These are phyloP conservation scores for Phanerochaete sordida DNA, from an alignment of 768 basidiomycete genomes.

Conservation along the genomic window DNA sequence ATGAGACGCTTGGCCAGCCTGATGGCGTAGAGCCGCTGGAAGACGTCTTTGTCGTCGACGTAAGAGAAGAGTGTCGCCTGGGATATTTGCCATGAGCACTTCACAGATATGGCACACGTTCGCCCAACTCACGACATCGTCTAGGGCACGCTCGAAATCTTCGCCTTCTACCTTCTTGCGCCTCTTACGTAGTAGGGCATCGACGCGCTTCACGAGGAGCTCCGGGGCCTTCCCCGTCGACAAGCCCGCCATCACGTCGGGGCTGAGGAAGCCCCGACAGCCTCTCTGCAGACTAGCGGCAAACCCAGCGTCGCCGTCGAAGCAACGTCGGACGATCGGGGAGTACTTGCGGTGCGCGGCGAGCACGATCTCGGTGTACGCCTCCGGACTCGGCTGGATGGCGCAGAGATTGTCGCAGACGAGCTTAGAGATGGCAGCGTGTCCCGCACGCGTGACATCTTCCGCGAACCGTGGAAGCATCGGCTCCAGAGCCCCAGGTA, in stretches of 20 bases:
- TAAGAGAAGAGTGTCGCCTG: conserved; percentile 99
- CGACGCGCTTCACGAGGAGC: conserved; percentile 89
- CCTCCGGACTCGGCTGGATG: conserved; percentile 81
- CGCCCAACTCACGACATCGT: conserved; percentile 69
- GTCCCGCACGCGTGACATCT: conserved; percentile 89
- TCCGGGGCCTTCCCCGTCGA: conserved; percentile 87
- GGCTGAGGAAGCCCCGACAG: conserved; percentile 92
- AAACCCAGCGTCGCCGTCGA: conserved; percentile 91
- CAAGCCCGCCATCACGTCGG: conserved; percentile 84
- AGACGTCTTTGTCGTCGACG: conserved; percentile 98
- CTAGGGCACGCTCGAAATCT: conserved; percentile 84
- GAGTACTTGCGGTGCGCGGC: conserved; percentile 91
- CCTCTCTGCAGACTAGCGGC: conserved; percentile 93
- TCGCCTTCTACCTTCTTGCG: conserved; percentile 94
- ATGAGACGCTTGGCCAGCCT: conserved; percentile 93
- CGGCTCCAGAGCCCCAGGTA: conserved; percentile 87
- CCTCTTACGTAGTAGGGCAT: conserved; percentile 85
- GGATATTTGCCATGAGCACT: neutral
- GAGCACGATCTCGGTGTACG: conserved; percentile 89
- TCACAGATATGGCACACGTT: too few relatives aligned
- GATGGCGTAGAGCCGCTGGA: conserved; percentile 96
- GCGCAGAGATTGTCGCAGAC: conserved; percentile 49
- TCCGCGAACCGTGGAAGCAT: conserved; percentile 90
- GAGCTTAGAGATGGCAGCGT: conserved; percentile 74
- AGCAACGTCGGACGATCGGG: conserved; percentile 85